Evolutionary conservation across 164 flowering plant species (phyloP).

Genomic region (Houttuynia cordata): DNA sequence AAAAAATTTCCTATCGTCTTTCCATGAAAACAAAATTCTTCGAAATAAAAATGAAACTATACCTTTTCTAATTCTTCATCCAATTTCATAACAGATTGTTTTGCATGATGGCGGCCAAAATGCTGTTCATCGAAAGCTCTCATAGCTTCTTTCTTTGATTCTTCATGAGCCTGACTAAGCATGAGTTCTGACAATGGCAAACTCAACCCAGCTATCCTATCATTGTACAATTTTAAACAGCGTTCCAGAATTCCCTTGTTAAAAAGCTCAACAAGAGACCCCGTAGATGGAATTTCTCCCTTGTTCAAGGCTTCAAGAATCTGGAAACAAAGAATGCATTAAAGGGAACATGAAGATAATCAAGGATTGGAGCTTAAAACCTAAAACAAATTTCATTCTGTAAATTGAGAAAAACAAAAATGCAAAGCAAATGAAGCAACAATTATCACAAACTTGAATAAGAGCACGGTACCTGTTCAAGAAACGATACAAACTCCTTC

Average conservation of each 20-base stretch:
- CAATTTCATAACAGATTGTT: constrained; percentile 52
- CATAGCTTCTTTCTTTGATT: constrained; percentile 41
- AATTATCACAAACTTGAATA: neutral
- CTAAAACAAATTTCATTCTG: neutral
- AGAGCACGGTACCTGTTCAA: constrained; percentile 59
- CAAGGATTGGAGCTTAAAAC: neutral
- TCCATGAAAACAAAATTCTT: neutral
- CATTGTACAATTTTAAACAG: constrained; percentile 72
- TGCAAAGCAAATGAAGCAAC: neutral
- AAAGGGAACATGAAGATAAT: neutral
- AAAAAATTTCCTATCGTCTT: neutral
- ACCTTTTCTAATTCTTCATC: constrained; percentile 74
- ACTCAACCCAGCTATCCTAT: constrained; percentile 39
- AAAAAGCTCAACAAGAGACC: constrained; percentile 94
- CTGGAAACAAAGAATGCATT: constrained; percentile 22
- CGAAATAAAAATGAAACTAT: neutral
- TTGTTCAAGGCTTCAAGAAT: constrained; percentile 96
- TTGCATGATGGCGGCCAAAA: constrained; percentile 93
- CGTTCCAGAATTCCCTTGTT: constrained; percentile 86
- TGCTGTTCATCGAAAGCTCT: constrained; percentile 73
- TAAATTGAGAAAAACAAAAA: neutral
- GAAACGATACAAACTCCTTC: constrained; percentile 79
- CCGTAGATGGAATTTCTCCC: constrained; percentile 99
- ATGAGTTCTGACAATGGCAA: constrained; percentile 58
- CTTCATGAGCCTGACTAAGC: constrained; percentile 46